Base-by-base conservation (phyloP, 2,329 filamentous ascomycete species). In the Chalaropsis thielavioides region DNA sequence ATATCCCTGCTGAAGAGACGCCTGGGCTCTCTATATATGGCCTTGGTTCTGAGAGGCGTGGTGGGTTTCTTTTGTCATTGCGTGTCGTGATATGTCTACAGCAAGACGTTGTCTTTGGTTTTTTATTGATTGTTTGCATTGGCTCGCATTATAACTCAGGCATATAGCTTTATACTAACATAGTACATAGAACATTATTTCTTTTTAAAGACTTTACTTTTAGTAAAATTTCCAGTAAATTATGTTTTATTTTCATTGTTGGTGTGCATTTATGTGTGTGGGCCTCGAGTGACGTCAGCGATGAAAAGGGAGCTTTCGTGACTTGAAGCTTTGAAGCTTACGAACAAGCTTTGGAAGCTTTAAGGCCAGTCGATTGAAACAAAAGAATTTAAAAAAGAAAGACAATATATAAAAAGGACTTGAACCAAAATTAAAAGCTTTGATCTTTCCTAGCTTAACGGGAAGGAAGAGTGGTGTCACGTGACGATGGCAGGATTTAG, bases 121-220 rank as follows among this genome's bases (percentile, higher is more conserved):
- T 56, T 19, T 61, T n/a, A 1, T 58, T 58, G 24, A n/a, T 38
- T 35, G 24, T 31, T 56, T 35, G 38, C 51, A 58, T 35, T 58
- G 51, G 51, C 27, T 58, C 27, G 51, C 51, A 58, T 58, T 58
- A 58, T 58, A 58, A 35, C 51, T 38, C 27, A 35, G 27, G 51
- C 51, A 58, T 58, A 38, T 58, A 35, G 51, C 51, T 58, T 58
- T 58, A 58, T 58, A 58, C 51, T 58, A 31, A 58, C 51, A 58
- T 58, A 17, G 27, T 35, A 58, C 51, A 58, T 58, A 58, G 51
- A 58, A 58, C 27, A 58, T 58, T 58, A 19, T 58, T 58, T 31
- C 17, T 31, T 31, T n/a, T n/a, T n/a, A n/a, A n/a, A n/a, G n/a
- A n/a, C n/a, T n/a, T 56, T 11, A 27, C 27, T 27, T 27, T 56